phyloP scores from a whole-genome alignment of 192 early-diverging fungal genomes.

The Geranomyces michiganensis region DNA sequence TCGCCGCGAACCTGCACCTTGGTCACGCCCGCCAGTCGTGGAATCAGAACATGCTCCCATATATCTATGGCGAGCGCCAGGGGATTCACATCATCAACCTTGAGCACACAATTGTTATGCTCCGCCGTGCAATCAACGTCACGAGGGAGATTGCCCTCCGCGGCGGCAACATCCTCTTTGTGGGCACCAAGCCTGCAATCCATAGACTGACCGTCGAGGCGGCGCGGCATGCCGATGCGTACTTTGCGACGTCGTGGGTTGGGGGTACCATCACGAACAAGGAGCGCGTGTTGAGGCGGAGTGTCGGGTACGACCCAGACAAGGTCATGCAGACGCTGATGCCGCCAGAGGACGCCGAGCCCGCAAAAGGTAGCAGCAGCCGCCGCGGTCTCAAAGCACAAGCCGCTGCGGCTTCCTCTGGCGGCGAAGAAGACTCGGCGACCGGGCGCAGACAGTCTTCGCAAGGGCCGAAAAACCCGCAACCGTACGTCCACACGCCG shows the following conservation, averaged over 20 bases:
- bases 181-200: constrained; percentile 75
- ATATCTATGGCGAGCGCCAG: constrained; percentile 84
- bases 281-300: constrained; percentile 66
- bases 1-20: constrained; percentile 86
- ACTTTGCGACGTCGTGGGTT: constrained; percentile 83
- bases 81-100: constrained; percentile 94
- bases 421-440: constrained; percentile 24
- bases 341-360: not conserved
- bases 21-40: constrained; percentile 78
- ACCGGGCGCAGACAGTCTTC: constrained; percentile 29
- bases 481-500: constrained; percentile 61
- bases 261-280: constrained; percentile 89
- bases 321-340: constrained; percentile 37
- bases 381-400: not conserved
- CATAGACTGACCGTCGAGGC: constrained; percentile 73
- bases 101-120: constrained; percentile 82
- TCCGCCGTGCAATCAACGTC: constrained; percentile 80
- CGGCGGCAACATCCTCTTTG: constrained; percentile 85
- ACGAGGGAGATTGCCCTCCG: constrained; percentile 68
- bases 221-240: constrained; percentile 73
- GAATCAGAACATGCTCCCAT: constrained; percentile 82
- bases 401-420: not conserved
- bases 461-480: constrained; percentile 43
- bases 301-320: constrained; percentile 49
- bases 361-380: not conserved